phyloP scores from a whole-genome alignment of 805 yeast genomes.

The Deakozyma indianensis region DNA sequence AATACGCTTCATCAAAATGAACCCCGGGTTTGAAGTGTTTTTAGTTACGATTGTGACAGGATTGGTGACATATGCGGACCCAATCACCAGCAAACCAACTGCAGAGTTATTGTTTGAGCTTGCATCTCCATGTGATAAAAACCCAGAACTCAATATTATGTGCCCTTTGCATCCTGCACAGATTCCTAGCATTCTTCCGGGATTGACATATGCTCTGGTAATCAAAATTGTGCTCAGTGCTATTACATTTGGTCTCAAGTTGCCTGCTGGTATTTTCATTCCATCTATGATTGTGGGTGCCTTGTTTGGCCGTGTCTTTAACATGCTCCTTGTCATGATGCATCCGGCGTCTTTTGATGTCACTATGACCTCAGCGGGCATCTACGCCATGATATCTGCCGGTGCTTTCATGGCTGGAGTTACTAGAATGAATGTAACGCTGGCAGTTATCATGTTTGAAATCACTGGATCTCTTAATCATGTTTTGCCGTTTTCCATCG shows the following conservation, averaged over 20 bases:
- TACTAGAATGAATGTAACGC: conserved; percentile 39
- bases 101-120: conserved; percentile 35
- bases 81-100: conserved; percentile 33
- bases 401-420: conserved; percentile 46
- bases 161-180: conserved; percentile 17
- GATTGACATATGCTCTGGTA: conserved; percentile 28
- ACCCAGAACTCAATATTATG: conserved; percentile 9
- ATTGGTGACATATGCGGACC: conserved; percentile 32
- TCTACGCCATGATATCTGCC: conserved; percentile 40
- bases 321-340: conserved; percentile 18
- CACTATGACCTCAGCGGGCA: conserved; percentile 30
- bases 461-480: conserved; percentile 42
- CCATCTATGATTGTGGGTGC: conserved; percentile 56
- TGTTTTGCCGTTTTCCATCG: conserved; percentile 40
- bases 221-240: conserved; percentile 33
- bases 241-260: conserved; percentile 41
- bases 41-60: conserved; percentile 33
- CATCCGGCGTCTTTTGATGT: conserved; percentile 11
- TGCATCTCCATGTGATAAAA: conserved; percentile 32
- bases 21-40: conserved; percentile 33
- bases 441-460: conserved; percentile 36
- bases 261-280: conserved; percentile 48
- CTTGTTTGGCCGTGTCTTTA: conserved; percentile 38
- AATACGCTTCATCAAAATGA: conserved; percentile 19
- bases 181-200: conserved; percentile 21